Percentiles rank a stretch among this genome's conserved stretches.
phyloP scores from a whole-genome alignment of 495 filamentous ascomycete species.

The Venustampulla echinocandica region DNA sequence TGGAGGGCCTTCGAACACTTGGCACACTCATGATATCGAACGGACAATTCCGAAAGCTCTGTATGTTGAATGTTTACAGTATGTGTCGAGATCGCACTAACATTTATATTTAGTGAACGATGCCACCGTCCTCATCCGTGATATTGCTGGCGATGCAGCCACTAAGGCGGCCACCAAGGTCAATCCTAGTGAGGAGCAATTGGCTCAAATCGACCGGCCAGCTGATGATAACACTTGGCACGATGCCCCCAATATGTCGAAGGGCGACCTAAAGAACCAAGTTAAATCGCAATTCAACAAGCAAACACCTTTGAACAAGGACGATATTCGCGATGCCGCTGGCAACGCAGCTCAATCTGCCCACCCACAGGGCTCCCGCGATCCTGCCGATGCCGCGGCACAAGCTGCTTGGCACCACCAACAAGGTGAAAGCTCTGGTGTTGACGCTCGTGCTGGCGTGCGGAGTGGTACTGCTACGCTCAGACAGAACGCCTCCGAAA shows the following conservation, averaged over 20 bases:
- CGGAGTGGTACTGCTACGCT: slow-evolving; percentile 40
- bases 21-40: slow-evolving; percentile 90
- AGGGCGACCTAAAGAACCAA: slow-evolving; percentile 59
- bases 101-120: slow-evolving; percentile 59
- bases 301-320: slow-evolving; percentile 41
- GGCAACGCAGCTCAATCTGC: slow-evolving; percentile 48
- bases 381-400: slow-evolving; percentile 39
- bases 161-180: slow-evolving; percentile 69
- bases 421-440: slow-evolving; percentile 34
- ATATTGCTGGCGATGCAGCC: slow-evolving; percentile 86
- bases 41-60: slow-evolving; percentile 89
- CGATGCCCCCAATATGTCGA: slow-evolving; percentile 71
- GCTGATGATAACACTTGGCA: slow-evolving; percentile 92
- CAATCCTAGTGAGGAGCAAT: slow-evolving; percentile 68
- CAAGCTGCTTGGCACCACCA: slow-evolving; percentile 38
- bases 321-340: slow-evolving; percentile 44
- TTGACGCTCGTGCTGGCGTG: slow-evolving; percentile 47
- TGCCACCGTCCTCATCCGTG: slow-evolving; percentile 71
- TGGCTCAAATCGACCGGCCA: slow-evolving; percentile 68
- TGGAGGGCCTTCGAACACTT: slow-evolving; percentile 80
- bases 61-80: slow-evolving; percentile 43
- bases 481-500: slow-evolving; percentile 39
- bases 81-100: neutral
- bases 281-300: slow-evolving; percentile 51
- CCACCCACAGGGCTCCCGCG: slow-evolving; percentile 39